phyloP scores from a whole-genome alignment of 805 yeast genomes.

The Ogataea nakhonphanomensis region DNA sequence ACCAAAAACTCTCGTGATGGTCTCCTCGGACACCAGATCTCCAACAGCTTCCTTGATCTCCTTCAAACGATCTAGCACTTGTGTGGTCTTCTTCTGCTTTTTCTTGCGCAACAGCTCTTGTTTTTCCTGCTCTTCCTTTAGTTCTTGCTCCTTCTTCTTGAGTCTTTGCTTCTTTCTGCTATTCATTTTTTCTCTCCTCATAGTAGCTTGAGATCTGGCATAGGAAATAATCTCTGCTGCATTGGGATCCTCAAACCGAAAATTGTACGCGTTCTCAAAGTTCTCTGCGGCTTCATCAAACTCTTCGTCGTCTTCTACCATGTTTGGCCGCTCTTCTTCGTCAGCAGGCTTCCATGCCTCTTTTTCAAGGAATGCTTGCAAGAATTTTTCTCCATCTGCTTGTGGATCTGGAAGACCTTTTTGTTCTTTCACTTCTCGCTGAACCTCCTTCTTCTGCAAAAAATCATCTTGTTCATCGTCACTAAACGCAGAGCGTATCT shows the following conservation, averaged over 20 bases:
- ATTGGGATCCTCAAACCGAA: slow-evolving; percentile 89
- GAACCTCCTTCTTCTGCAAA: slow-evolving; percentile 51
- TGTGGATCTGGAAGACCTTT: slow-evolving; percentile 63
- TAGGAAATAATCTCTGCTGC: slow-evolving; percentile 89
- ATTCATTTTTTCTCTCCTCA: slow-evolving; percentile 74
- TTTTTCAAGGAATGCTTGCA: slow-evolving; percentile 64
- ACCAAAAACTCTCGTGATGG: slow-evolving; percentile 63
- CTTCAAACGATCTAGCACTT: slow-evolving; percentile 67
- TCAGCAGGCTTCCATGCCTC: slow-evolving; percentile 89
- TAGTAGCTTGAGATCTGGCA: slow-evolving; percentile 91
- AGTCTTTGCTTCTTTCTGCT: slow-evolving; percentile 82
- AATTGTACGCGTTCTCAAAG: slow-evolving; percentile 90
- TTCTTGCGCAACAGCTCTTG: slow-evolving; percentile 64
- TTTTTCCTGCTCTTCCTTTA: slow-evolving; percentile 48
- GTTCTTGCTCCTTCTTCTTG: slow-evolving; percentile 53
- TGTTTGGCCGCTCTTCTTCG: slow-evolving; percentile 45
- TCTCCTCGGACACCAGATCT: slow-evolving; percentile 54
- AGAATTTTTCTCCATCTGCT: slow-evolving; percentile 61
- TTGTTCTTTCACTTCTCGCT: slow-evolving; percentile 5
- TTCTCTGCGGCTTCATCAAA: slow-evolving; percentile 90
- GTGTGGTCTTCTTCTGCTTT: slow-evolving; percentile 72
- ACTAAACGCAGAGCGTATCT: slow-evolving; percentile 67
- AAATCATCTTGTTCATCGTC: slow-evolving; percentile 48
- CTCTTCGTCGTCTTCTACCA: slow-evolving; percentile 72
- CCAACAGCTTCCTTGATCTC: slow-evolving; percentile 69